Evolutionary conservation across 2,329 filamentous ascomycete species (phyloP), one percentile per base, ranked within the genome.

Genomic region (Acrocalymma vagum): DNA sequence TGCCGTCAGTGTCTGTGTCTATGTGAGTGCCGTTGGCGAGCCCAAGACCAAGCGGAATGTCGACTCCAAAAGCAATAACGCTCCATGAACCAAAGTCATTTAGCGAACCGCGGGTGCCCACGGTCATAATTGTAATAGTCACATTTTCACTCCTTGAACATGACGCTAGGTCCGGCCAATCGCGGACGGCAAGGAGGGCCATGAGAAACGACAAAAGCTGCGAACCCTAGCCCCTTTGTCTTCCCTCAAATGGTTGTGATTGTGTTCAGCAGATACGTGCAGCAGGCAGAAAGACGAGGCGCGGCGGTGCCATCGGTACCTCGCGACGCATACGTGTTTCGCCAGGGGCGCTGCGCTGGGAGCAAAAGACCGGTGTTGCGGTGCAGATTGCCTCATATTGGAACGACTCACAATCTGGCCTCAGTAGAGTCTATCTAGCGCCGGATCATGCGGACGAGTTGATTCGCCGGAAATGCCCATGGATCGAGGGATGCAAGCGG

Each of bases 351-450:
- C 42, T 57, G 51, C 49, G 48, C 53, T 54, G 55, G 56, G n/a
- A n/a, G n/a, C n/a, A n/a, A n/a, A n/a, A n/a, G n/a, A n/a, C n/a
- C 55, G 62, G 57, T 58, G 48, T 54, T 67, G 64, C 58, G 57
- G 64, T 68, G 63, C 63, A 66, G 60, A 62, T 55, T 68, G 64
- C 65, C 58, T 69, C 63, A 58, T 63, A 59, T 59, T 62, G 61
- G 55, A 65, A 57, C 53, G 39, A 48, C 34, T 51, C 52, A 58
- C 54, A 50, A 55, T 55, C 48, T 63, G 60, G 55, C 50, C 51
- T 52, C 36, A 30, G 38, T 38, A 53, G 44, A 44, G 42, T 40
- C 43, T 42, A 29, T 53, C 48, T 60, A 54, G 53, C 51, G 48
- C 38, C 50, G 52, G 53, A 44, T 31, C 29, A 43, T 23, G 40